Percentiles rank a stretch among this genome's conserved stretches.
Evolutionary conservation across 2,329 filamentous ascomycete genomes (phyloP).

Genomic region (Septoria petroselini): DNA sequence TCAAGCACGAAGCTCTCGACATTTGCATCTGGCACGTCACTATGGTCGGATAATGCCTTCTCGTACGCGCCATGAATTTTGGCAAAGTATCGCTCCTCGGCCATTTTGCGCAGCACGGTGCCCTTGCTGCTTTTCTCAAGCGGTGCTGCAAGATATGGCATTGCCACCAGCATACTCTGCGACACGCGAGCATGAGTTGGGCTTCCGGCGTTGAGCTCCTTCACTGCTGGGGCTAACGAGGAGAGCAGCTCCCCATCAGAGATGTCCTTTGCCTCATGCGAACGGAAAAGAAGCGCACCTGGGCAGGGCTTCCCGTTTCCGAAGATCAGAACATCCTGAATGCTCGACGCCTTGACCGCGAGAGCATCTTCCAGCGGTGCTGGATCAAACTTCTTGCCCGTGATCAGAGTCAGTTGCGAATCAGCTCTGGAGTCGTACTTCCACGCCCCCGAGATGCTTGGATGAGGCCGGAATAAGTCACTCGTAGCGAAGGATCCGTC

Average conservation of each 20-base stretch:
- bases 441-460: conserved; percentile 55
- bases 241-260: conserved; percentile 43
- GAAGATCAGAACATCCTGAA: conserved; percentile 60
- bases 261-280: conserved; percentile 28
- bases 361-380: conserved; percentile 58
- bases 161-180: conserved; percentile 50
- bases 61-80: conserved; percentile 51
- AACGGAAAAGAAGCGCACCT: conserved; percentile 56
- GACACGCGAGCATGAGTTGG: conserved; percentile 54
- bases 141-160: conserved; percentile 38
- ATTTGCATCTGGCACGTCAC: conserved; percentile 34
- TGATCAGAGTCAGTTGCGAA: conserved; percentile 59
- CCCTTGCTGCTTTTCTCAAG: conserved; percentile 64
- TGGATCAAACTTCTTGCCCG: conserved; percentile 68
- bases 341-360: conserved; percentile 41
- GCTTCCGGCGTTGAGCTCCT: conserved; percentile 49
- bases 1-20: conserved; percentile 37
- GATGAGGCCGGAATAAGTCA: conserved; percentile 60
- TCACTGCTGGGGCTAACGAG: conserved; percentile 45
- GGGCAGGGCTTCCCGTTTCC: conserved; percentile 57
- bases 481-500: conserved; percentile 62
- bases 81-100: conserved; percentile 50
- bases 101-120: conserved; percentile 53
- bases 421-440: conserved; percentile 61
- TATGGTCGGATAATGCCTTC: conserved; percentile 22